phyloP scores from a whole-genome alignment of 768 basidiomycete genomes.

The Kwoniella newhampshirensis region DNA sequence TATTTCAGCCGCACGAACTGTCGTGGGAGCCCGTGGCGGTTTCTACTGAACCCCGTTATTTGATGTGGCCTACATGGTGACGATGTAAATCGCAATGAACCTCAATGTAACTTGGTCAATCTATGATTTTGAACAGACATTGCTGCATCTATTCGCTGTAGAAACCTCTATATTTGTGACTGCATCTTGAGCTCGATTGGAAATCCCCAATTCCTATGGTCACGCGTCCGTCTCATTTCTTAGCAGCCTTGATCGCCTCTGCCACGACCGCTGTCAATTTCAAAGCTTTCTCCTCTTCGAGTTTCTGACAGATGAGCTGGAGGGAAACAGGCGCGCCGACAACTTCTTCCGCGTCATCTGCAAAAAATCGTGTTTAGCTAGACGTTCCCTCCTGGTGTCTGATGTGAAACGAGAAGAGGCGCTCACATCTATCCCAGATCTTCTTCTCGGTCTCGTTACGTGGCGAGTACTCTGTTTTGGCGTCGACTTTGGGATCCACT shows the following conservation, averaged over 20 bases:
- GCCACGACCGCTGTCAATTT: constrained; percentile 66
- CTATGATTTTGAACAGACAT: too few species aligned
- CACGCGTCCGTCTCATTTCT: not conserved
- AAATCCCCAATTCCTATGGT: too few species aligned
- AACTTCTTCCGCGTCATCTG: constrained; percentile 66
- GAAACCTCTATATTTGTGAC: too few species aligned
- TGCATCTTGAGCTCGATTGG: too few species aligned
- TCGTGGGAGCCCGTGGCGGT: too few species aligned
- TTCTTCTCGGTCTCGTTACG: constrained; percentile 58
- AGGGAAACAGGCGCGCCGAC: constrained; percentile 50
- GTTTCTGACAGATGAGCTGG: constrained; percentile 6
- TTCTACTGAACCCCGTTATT: too few species aligned
- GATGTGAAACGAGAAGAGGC: not conserved
- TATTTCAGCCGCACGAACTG: too few species aligned
- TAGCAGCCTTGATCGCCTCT: constrained; percentile 23
- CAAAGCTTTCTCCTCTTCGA: constrained; percentile 67
- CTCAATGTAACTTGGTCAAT: too few species aligned
- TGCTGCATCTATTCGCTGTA: too few species aligned
- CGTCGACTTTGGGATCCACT: constrained; percentile 57
- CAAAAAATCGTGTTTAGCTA: constrained; percentile 48
- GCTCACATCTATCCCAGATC: constrained; percentile 58
- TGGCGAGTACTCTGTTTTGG: constrained; percentile 46
- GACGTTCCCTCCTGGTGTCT: not conserved
- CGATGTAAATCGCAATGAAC: too few species aligned
- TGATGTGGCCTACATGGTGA: too few species aligned